Evolutionary conservation across 768 basidiomycete genomes (phyloP).

Genomic region (Mycena vitilis): DNA sequence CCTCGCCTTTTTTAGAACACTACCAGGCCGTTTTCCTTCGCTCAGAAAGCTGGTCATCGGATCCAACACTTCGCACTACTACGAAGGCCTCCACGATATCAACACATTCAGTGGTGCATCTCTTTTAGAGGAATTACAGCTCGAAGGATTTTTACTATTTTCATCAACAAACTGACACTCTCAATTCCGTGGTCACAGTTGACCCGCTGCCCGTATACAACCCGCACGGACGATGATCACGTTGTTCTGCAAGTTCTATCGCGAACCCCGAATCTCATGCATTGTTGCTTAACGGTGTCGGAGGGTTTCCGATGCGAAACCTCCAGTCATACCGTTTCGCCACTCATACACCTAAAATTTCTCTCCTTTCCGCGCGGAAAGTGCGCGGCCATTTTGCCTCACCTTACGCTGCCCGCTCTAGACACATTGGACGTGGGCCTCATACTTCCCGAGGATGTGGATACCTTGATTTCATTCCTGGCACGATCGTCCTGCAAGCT

Average conservation of each 20-base stretch:
- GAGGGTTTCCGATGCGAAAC: not conserved
- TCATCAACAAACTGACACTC: not conserved
- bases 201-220: not conserved
- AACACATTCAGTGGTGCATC: not conserved
- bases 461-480: not conserved
- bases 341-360: not conserved
- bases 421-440: not conserved
- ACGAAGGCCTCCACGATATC: not conserved
- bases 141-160: not conserved
- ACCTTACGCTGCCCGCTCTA: not conserved
- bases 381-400: not conserved
- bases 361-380: not conserved
- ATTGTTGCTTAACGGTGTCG: not conserved
- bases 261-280: not conserved
- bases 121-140: not conserved
- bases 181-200: constrained; percentile 6
- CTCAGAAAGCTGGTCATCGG: constrained; percentile 4
- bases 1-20: not conserved
- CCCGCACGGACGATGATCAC: not conserved
- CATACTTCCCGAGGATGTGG: not conserved
- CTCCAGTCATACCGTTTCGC: not conserved
- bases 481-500: not conserved
- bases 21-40: not conserved
- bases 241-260: not conserved
- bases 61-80: not conserved